Evolutionary conservation across 495 filamentous ascomycete species (phyloP), one percentile per base, ranked within the genome.

Genomic region (Bryoglossum gracile): DNA sequence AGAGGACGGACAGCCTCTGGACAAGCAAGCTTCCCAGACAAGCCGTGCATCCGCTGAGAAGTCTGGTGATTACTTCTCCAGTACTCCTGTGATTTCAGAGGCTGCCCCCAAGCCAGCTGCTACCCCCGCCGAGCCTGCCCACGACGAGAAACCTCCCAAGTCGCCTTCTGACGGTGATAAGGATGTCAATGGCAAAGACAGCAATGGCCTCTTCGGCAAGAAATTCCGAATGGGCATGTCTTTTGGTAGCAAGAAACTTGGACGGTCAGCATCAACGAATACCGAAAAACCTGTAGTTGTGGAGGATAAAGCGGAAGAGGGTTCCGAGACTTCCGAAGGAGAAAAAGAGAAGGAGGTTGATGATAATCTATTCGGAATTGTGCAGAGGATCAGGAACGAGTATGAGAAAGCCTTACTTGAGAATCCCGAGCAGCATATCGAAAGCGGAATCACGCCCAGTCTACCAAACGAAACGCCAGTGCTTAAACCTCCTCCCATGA

Each of bases 201-300:
- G 77, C 0, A 73, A 73, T 18, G 83, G 78, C 1, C 65, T 87
- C 9, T 94, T 94, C 59, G 79, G 82, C 3, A 92, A 91, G 69
- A 92, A 91, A 59, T 90, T 95, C 65, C 77, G 81, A 13, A 87
- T 89, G 79, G 80, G 82, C 26, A 89, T 89, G 67, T 81, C 85
- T 4, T 84, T 86, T 61, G 77, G 81, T 39, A 77, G 70, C 58
- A 94, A 91, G 71, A 95, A 90, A 53, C 69, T 95, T 4, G 81
- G 81, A 9, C 80, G 86, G 21, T 77, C 76, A 10, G 73, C 78
- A n/a, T 88, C 87, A 2, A 77, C 75, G 0, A 55, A 55, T 22
- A 62, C 64, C 38, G 81, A 81, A 44, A 95, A 94, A 65, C 84
- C 86, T 0, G 76, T 76, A 23, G 74, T 82, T 0, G 89, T 95